phyloP scores from a whole-genome alignment of 176 grass and related monocot genomes.

The Triticum turgidum region DNA sequence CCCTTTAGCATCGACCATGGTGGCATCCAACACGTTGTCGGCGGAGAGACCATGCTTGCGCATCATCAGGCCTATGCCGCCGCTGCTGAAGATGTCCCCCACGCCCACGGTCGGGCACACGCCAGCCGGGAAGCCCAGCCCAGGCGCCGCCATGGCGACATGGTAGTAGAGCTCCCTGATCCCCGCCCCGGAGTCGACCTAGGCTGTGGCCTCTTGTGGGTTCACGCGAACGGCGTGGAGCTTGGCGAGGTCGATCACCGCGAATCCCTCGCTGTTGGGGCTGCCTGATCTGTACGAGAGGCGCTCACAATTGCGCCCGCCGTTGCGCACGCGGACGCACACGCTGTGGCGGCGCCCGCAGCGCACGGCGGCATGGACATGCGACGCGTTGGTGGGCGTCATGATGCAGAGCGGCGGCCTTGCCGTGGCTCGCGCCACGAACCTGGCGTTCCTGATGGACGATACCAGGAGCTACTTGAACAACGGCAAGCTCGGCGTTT shows the following conservation, averaged over 20 bases:
- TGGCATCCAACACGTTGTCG: too few relatives aligned
- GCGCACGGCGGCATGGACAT: slow-evolving; percentile 45
- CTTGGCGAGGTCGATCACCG: slow-evolving; percentile 34
- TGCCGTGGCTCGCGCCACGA: slow-evolving; percentile 17
- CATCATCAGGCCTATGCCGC: slow-evolving; percentile 9
- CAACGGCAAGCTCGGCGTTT: slow-evolving; percentile 1
- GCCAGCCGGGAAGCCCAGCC: not conserved
- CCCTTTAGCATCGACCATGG: not conserved
- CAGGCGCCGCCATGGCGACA: not conserved
- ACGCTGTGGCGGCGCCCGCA: slow-evolving; percentile 35
- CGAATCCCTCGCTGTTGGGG: slow-evolving; percentile 34
- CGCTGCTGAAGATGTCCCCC: not conserved
- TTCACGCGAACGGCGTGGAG: not conserved
- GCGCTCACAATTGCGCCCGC: too few relatives aligned
- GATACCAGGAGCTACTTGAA: slow-evolving; percentile 39
- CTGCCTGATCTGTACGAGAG: too few relatives aligned
- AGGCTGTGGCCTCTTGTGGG: too few relatives aligned
- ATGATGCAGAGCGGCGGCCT: slow-evolving; percentile 53
- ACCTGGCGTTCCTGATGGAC: slow-evolving; percentile 44
- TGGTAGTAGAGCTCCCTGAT: slow-evolving; percentile 2
- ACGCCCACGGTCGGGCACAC: slow-evolving; percentile 6
- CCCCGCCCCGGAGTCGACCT: too few relatives aligned
- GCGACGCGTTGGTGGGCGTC: slow-evolving; percentile 29
- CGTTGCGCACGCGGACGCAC: slow-evolving; percentile 51
- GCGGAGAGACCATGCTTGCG: not conserved